phyloP scores from a whole-genome alignment of 2,329 filamentous ascomycete species.

The Pestalotiopsis sp. region DNA sequence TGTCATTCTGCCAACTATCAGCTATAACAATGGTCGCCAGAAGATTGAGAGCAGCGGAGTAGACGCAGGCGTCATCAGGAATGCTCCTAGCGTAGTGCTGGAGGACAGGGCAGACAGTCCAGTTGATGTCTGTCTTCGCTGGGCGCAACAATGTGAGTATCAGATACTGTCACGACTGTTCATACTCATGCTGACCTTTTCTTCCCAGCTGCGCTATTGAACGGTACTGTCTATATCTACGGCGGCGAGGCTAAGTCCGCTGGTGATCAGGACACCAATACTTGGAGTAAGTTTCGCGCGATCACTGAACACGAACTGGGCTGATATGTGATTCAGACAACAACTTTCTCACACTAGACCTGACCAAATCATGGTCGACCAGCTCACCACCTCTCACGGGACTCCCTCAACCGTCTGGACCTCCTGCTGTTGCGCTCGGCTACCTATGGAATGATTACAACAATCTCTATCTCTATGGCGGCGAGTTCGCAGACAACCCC shows the following conservation, averaged over 20 bases:
- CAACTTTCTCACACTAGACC: constrained; percentile 71
- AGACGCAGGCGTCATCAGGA: constrained; percentile 49
- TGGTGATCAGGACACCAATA: constrained; percentile 60
- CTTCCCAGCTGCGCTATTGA: constrained; percentile 64
- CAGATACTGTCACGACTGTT: neutral
- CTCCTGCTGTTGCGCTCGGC: constrained; percentile 72
- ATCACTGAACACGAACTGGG: neutral
- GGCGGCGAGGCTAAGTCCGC: constrained; percentile 67
- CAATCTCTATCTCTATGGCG: constrained; percentile 74
- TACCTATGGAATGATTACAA: constrained; percentile 75
- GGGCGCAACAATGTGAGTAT: constrained; percentile 63
- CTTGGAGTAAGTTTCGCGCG: constrained; percentile 64
- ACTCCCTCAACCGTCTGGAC: constrained; percentile 66
- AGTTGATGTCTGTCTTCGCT: constrained; percentile 64
- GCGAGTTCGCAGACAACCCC: constrained; percentile 70
- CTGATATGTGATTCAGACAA: constrained; percentile 54
- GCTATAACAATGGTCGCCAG: constrained; percentile 43
- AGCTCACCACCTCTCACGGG: constrained; percentile 64
- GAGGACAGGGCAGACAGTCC: constrained; percentile 48
- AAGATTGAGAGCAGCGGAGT: constrained; percentile 45
- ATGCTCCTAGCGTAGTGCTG: constrained; percentile 28
- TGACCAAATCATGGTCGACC: constrained; percentile 73
- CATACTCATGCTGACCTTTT: neutral
- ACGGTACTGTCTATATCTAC: constrained; percentile 77
- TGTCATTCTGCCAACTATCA: constrained; percentile 50